Percentiles rank a stretch among this genome's conserved stretches.
These are phyloP conservation scores for Clonostachys chloroleuca DNA, from an alignment of 2,329 filamentous ascomycete genomes.

Conservation along the genomic window DNA sequence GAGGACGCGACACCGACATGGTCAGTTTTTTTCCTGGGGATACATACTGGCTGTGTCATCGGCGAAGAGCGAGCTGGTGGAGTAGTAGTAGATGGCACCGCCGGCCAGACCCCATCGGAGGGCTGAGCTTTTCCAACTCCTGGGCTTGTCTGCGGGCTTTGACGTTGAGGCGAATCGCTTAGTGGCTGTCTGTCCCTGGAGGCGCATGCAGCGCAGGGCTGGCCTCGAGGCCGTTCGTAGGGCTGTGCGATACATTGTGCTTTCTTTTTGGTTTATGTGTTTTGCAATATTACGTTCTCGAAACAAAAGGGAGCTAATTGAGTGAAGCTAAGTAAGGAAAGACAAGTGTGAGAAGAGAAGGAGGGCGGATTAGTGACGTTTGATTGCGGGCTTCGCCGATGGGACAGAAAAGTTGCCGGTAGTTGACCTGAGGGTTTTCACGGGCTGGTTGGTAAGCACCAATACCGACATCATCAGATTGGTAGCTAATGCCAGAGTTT, in stretches of 20 bases:
- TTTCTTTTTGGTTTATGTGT: not conserved
- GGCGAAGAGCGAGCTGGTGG: conserved; percentile 82
- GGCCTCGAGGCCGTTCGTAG: conserved; percentile 41
- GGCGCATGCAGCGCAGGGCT: conserved; percentile 30
- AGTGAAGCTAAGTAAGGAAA: not conserved
- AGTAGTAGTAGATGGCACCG: conserved; percentile 87
- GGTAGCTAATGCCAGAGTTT: too few relatives aligned
- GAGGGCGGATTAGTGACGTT: not conserved
- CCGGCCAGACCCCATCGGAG: conserved; percentile 72
- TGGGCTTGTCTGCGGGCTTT: conserved; percentile 55
- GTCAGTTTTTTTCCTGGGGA: not conserved
- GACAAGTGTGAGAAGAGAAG: not conserved
- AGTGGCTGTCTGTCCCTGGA: conserved; percentile 21
- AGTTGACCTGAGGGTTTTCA: not conserved
- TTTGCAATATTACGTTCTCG: not conserved
- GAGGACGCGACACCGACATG: conserved; percentile 1
- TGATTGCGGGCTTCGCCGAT: too few relatives aligned
- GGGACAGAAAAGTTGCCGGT: not conserved
- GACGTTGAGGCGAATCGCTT: conserved; percentile 51
- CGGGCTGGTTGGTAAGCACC: conserved; percentile 1
- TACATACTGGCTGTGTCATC: conserved; percentile 72
- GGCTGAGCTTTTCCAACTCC: conserved; percentile 77
- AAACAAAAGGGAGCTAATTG: not conserved
- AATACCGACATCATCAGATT: too few relatives aligned
- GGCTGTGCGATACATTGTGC: conserved; percentile 48